Evolutionary conservation across 805 yeast species (phyloP).

Genomic region (Candida golubevii): DNA sequence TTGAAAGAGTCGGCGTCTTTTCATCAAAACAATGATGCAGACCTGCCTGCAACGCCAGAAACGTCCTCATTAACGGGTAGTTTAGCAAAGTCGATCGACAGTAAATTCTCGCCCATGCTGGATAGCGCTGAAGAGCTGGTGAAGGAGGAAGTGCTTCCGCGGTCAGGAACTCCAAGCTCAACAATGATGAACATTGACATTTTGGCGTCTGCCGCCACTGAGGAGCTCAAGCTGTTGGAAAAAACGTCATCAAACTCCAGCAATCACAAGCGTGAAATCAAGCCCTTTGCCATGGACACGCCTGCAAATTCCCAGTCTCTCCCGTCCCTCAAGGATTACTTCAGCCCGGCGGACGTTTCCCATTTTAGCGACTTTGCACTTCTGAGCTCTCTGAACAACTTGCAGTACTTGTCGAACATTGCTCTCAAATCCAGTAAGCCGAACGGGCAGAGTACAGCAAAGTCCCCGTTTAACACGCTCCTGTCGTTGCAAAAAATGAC

Average conservation of each 20-base stretch:
- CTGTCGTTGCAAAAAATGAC: slow-evolving; percentile 61
- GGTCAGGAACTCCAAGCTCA: slow-evolving; percentile 6
- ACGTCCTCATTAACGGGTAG: slow-evolving; percentile 5
- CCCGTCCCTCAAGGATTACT: slow-evolving; percentile 50
- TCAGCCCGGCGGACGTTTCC: slow-evolving; percentile 18
- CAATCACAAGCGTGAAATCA: background rate
- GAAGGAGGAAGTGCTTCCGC: slow-evolving; percentile 8
- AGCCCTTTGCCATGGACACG: slow-evolving; percentile 8
- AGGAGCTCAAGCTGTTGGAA: slow-evolving; percentile 45
- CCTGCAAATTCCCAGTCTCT: slow-evolving; percentile 42
- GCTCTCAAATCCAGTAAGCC: slow-evolving; percentile 26
- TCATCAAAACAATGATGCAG: slow-evolving; percentile 2
- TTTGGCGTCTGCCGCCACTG: slow-evolving; percentile 52
- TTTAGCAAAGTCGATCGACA: slow-evolving; percentile 3
- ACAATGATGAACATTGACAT: slow-evolving; percentile 43
- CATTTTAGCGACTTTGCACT: slow-evolving; percentile 12
- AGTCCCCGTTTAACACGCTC: slow-evolving; percentile 28
- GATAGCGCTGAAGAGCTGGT: slow-evolving; percentile 4
- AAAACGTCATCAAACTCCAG: slow-evolving; percentile 12
- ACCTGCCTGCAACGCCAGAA: slow-evolving; percentile 6
- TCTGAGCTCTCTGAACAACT: slow-evolving; percentile 17
- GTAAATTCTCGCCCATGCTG: slow-evolving; percentile 6
- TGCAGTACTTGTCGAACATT: slow-evolving; percentile 38
- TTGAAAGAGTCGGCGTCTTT: background rate
- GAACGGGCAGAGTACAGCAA: slow-evolving; percentile 27